Evolutionary conservation across 2,329 filamentous ascomycete species (phyloP), one percentile per base, ranked within the genome.

Genomic region (Alternaria sp.): DNA sequence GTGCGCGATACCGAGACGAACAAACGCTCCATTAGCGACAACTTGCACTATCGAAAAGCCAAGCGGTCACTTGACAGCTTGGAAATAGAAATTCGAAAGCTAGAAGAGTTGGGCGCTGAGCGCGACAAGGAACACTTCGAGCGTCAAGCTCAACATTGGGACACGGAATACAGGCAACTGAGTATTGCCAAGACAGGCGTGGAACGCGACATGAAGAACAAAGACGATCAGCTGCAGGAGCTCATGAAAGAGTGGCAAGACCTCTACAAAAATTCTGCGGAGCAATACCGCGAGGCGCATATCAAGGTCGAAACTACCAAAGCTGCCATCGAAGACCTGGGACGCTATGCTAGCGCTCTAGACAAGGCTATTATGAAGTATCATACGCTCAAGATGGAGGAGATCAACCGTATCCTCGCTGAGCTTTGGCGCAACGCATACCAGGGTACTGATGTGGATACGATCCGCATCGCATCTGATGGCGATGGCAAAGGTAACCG

Each of bases 341-440:
- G 85, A 6, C 90, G 91, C 39, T 98, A 96, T 74, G 85, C 87
- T 41, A 84, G 86, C 9, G 95, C 95, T 7, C 85, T 99, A 11
- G 94, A 98, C 81, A 92, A 95, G 73, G 96, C 95, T 45, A 96
- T 99, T 72, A 97, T 99, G 92, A 92, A 91, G 72, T 99, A 94
- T 74, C 95, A 99, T 80, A 86, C 89, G 29, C 82, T 97, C 74
- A 99, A 99, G 82, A 99, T 99, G 95, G 91, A 95, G 68, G 93
- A 99, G 77, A 94, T 99, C 77, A 99, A 99, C 78, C 86, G 88
- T 56, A 97, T 97, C 76, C 90, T 96, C 50, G 92, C 91, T 64
- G 95, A 99, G 77, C 85, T 99, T n/a, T 99, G 95, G 95, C 91
- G 92, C 78, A 90, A 89, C 72, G 97, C 95, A 1, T 99, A 99